phyloP scores from a whole-genome alignment of 2,329 filamentous ascomycete species.

The Cladosporium sp. region DNA sequence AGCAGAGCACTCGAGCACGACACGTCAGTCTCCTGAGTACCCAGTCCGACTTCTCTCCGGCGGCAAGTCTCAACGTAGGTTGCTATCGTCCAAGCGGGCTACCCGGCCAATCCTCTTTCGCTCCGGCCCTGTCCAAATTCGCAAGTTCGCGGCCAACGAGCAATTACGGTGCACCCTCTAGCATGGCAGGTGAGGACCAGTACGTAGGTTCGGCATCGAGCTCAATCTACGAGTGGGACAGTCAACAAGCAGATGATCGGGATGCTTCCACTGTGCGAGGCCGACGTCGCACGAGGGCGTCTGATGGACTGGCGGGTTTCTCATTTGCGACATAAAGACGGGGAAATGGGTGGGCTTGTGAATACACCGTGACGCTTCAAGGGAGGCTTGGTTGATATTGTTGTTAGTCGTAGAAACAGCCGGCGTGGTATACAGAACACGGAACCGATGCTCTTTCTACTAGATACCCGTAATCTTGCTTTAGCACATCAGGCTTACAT shows the following conservation, averaged over 20 bases:
- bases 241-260: background rate
- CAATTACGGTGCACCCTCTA: background rate
- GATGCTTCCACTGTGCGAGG: background rate
- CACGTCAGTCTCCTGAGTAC: conserved; percentile 17
- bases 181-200: background rate
- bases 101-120: background rate
- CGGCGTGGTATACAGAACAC: conserved; percentile 3
- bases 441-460: background rate
- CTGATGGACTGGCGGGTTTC: background rate
- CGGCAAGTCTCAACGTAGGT: conserved; percentile 23
- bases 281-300: background rate
- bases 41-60: conserved; percentile 1
- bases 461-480: background rate
- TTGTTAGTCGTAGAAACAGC: background rate
- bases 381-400: background rate
- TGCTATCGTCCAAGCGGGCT: conserved; percentile 24
- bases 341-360: background rate
- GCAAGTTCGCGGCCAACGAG: background rate
- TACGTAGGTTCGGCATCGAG: background rate
- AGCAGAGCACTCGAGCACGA: background rate
- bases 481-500: background rate
- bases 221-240: background rate
- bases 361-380: background rate
- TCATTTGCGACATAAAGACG: background rate
- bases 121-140: conserved; percentile 1